Evolutionary conservation across 208 protist genomes (phyloP).

Genomic region (Borovskyia barvae): DNA sequence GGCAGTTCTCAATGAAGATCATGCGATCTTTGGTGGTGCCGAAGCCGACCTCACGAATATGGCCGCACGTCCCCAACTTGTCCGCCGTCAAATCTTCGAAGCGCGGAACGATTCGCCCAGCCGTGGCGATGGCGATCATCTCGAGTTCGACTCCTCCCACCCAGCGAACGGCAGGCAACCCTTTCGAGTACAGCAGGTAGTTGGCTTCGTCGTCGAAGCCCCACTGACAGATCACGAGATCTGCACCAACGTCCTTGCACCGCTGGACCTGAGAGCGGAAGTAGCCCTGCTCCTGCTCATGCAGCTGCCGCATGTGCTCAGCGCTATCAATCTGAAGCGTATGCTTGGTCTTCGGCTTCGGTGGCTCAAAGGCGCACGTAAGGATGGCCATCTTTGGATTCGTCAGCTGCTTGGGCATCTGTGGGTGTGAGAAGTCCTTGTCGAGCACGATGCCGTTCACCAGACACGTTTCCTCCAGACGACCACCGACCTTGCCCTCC

Average conservation of each 20-base stretch:
- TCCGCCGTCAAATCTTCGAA: constrained; percentile 98
- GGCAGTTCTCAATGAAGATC: constrained; percentile 99
- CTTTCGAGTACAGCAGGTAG: constrained; percentile 98
- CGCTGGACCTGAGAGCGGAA: constrained; percentile 94
- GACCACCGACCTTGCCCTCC: constrained; percentile 96
- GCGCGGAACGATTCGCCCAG: constrained; percentile 98
- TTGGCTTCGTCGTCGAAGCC: constrained; percentile 99
- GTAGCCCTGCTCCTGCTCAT: constrained; percentile 98
- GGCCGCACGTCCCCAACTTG: constrained; percentile 96
- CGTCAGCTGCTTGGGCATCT: constrained; percentile 94
- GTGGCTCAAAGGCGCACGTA: constrained; percentile 99
- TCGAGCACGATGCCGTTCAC: constrained; percentile 99
- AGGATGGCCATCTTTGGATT: constrained; percentile 99
- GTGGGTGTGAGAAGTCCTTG: constrained; percentile 99
- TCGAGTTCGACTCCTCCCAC: constrained; percentile 99
- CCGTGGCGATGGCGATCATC: constrained; percentile 99
- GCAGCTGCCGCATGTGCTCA: constrained; percentile 95
- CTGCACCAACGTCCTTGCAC: constrained; percentile 97
- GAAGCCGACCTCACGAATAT: constrained; percentile 92
- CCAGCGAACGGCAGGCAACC: constrained; percentile 99
- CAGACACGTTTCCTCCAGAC: constrained; percentile 97
- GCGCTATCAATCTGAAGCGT: constrained; percentile 96
- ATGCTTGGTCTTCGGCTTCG: constrained; percentile 99
- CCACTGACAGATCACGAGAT: constrained; percentile 99
- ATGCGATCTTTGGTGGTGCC: constrained; percentile 98